A percentile compares a stretch with the other conserved stretches of the same genome.
Evolutionary conservation across 345 rosid species (phyloP).

Genomic region (Moricandia arvensis): DNA sequence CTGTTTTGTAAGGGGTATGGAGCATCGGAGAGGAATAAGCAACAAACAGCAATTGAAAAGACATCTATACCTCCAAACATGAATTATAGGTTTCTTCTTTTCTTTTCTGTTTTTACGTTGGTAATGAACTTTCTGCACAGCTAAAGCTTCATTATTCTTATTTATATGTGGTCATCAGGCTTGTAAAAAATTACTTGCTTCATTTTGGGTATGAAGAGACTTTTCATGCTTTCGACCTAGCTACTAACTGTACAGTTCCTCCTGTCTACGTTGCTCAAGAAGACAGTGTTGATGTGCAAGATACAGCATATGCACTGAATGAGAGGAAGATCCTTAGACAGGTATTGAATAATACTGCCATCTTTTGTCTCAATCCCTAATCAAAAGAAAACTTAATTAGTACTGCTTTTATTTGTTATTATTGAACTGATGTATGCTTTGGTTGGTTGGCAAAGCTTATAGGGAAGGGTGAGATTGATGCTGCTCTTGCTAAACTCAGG

Average conservation of each 20-base stretch:
- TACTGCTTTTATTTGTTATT: not conserved
- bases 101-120: not conserved
- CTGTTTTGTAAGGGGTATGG: constrained; percentile 61
- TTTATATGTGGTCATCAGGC: constrained; percentile 44
- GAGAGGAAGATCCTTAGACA: constrained; percentile 71
- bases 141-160: not conserved
- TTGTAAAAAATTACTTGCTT: constrained; percentile 74
- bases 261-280: constrained; percentile 47
- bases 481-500: constrained; percentile 59
- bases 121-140: not conserved
- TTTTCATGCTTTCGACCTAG: constrained; percentile 72
- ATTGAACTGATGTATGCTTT: constrained; percentile 24
- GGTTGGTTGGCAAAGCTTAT: constrained; percentile 60
- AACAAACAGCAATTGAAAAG: constrained; percentile 54
- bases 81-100: constrained; percentile 49
- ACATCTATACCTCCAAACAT: constrained; percentile 54
- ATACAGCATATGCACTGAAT: constrained; percentile 62
- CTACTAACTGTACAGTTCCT: constrained; percentile 61
- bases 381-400: constrained; percentile 3
- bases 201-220: constrained; percentile 93
- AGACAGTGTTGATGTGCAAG: constrained; percentile 42
- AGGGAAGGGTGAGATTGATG: constrained; percentile 82
- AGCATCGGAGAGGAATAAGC: constrained; percentile 70
- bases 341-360: constrained; percentile 44
- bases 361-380: constrained; percentile 1